These are phyloP conservation scores for Gypsophila paniculata DNA, from an alignment of 179 eudicot genomes.

Conservation along the genomic window DNA sequence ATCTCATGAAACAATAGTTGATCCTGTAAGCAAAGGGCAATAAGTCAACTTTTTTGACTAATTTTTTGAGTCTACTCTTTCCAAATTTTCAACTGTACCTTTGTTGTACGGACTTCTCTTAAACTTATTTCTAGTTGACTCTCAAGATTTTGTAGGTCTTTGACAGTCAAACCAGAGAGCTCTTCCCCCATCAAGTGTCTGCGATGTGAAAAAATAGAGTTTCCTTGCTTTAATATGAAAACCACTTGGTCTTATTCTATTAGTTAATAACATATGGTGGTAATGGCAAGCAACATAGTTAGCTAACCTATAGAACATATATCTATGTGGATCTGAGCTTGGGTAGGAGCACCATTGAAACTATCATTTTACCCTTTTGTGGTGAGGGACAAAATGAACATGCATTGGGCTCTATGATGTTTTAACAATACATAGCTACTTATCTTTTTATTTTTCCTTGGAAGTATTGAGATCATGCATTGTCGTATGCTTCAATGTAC, in stretches of 20 bases:
- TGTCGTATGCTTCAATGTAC: conserved; percentile 11
- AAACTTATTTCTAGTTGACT: conserved; percentile 41
- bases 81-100: conserved; percentile 25
- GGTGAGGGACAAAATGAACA: background rate
- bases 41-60: conserved; percentile 2
- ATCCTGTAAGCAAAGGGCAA: conserved; percentile 48
- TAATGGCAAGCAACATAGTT: background rate
- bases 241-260: background rate
- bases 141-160: conserved; percentile 41
- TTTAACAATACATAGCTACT: conserved; percentile 1
- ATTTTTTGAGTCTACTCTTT: background rate
- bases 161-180: conserved; percentile 45
- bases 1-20: conserved; percentile 56
- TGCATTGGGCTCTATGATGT: background rate
- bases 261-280: background rate
- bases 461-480: background rate
- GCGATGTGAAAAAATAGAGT: conserved; percentile 15
- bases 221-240: background rate
- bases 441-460: background rate
- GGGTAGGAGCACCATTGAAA: conserved; percentile 1
- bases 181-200: conserved; percentile 49
- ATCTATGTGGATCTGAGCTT: background rate
- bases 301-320: background rate
- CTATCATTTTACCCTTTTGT: background rate
- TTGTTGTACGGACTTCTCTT: conserved; percentile 39